A percentile compares a stretch with the other conserved stretches of the same genome.
Conservation (phyloP, 2,329 filamentous ascomycete species). For the Apiospora saccharicola region DNA sequence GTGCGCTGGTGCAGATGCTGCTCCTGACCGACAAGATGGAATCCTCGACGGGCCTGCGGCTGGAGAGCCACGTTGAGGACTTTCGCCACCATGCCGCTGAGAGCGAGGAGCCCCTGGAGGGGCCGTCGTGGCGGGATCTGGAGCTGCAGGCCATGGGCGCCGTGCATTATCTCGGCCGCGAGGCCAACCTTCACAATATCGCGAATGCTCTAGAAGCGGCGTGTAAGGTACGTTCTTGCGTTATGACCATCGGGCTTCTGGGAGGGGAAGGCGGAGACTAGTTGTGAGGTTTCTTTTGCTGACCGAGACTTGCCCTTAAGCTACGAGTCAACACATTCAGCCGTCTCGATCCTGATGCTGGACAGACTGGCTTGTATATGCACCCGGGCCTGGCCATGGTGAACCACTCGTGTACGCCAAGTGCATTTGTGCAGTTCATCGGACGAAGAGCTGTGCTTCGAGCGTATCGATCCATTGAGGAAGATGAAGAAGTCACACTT, state of each 20-base stretch:
- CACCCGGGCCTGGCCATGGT: slow-evolving; percentile 64
- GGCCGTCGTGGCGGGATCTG: slow-evolving; percentile 53
- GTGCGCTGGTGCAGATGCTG: slow-evolving; percentile 61
- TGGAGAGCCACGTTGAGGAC: slow-evolving; percentile 56
- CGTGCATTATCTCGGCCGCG: slow-evolving; percentile 53
- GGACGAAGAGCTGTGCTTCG: slow-evolving; percentile 59
- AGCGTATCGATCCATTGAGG: slow-evolving; percentile 56
- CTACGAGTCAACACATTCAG: slow-evolving; percentile 70
- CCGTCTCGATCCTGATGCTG: slow-evolving; percentile 59
- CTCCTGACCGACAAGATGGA: slow-evolving; percentile 44
- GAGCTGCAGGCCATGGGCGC: slow-evolving; percentile 58
- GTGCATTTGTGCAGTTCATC: slow-evolving; percentile 63
- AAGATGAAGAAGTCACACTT: slow-evolving; percentile 65
- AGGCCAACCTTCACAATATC: slow-evolving; percentile 46
- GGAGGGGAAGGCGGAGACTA: background rate
- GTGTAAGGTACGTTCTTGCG: slow-evolving; percentile 56
- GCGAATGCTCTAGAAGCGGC: slow-evolving; percentile 54
- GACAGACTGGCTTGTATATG: slow-evolving; percentile 62
- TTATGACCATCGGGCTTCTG: background rate
- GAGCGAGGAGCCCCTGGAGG: slow-evolving; percentile 39
- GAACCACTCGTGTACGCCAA: slow-evolving; percentile 70
- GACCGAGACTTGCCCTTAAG: slow-evolving; percentile 43
- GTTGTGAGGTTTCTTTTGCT: background rate
- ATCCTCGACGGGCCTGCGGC: slow-evolving; percentile 40
- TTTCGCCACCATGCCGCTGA: slow-evolving; percentile 32